phyloP scores from a whole-genome alignment of 2,329 filamentous ascomycete species.

The Aspergillus sp. region DNA sequence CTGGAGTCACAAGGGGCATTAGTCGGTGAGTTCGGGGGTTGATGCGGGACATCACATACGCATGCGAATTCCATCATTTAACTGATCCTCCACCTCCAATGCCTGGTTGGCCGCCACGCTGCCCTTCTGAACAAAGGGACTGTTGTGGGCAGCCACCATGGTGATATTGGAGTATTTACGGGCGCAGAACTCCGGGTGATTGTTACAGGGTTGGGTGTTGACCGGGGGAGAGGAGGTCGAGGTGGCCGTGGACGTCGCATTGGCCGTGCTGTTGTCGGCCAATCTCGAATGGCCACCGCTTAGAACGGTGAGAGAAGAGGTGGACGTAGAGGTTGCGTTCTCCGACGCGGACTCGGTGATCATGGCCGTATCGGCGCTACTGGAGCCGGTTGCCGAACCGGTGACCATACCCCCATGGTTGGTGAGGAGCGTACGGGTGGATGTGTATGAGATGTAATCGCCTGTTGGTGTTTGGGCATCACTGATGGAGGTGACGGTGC shows the following conservation, averaged over 20 bases:
- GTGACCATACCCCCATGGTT: conserved; percentile 16
- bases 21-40: background rate
- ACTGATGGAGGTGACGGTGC: conserved; percentile 21
- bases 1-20: conserved; percentile 28
- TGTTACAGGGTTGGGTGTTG: conserved; percentile 80
- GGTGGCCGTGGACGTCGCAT: conserved; percentile 48
- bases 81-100: conserved; percentile 65
- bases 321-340: conserved; percentile 32
- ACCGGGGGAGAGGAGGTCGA: conserved; percentile 44
- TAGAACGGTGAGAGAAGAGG: conserved; percentile 41
- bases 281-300: conserved; percentile 42
- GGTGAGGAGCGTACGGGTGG: conserved; percentile 30
- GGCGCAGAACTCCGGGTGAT: conserved; percentile 71
- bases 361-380: conserved; percentile 20
- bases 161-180: conserved; percentile 81
- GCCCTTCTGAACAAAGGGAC: conserved; percentile 68
- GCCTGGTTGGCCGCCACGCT: conserved; percentile 76
- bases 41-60: conserved; percentile 34
- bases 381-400: conserved; percentile 25
- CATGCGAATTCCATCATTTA: conserved; percentile 70
- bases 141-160: conserved; percentile 76
- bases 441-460: conserved; percentile 36
- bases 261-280: conserved; percentile 48
- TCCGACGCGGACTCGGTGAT: conserved; percentile 18
- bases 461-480: conserved; percentile 37